Evolutionary conservation across 2,329 filamentous ascomycete genomes (phyloP).

Genomic region (Coniochaeta sp.): DNA sequence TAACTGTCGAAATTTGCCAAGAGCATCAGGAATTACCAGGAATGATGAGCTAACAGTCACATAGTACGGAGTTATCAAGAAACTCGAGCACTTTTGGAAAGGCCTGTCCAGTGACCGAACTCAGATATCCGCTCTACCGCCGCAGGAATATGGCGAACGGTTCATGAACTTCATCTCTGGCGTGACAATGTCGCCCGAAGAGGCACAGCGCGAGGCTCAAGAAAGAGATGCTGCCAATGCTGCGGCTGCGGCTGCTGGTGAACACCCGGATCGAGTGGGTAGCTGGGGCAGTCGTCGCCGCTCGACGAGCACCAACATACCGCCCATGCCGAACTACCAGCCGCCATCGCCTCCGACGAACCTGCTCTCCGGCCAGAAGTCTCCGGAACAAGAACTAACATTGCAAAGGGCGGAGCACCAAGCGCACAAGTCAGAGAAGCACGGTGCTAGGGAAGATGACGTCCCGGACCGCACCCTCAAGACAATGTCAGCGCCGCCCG

Average conservation of each 20-base stretch:
- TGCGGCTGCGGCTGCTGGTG: conserved; percentile 40
- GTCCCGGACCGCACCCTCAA: conserved; percentile 54
- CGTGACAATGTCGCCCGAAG: conserved; percentile 84
- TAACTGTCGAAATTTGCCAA: conserved; percentile 15
- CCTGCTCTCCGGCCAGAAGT: conserved; percentile 14
- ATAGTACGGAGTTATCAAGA: conserved; percentile 90
- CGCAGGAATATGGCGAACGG: conserved; percentile 83
- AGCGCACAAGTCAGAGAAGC: conserved; percentile 24
- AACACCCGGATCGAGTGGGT: conserved; percentile 24
- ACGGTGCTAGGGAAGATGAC: conserved; percentile 33
- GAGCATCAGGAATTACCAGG: not conserved
- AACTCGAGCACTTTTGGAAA: conserved; percentile 95
- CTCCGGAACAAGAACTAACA: conserved; percentile 30
- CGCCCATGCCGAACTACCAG: conserved; percentile 37
- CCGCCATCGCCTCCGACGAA: conserved; percentile 33
- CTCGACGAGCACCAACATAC: conserved; percentile 21
- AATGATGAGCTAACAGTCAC: not conserved
- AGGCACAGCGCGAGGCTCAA: conserved; percentile 60
- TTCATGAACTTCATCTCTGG: conserved; percentile 89
- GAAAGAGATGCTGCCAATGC: conserved; percentile 47
- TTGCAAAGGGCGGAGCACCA: conserved; percentile 31
- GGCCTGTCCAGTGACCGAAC: conserved; percentile 74
- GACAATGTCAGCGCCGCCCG: conserved; percentile 16
- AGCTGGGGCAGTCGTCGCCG: conserved; percentile 28
- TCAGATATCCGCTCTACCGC: conserved; percentile 88